Conservation (phyloP, 164 flowering plant genomes). For the Echeveria elegans region DNA sequence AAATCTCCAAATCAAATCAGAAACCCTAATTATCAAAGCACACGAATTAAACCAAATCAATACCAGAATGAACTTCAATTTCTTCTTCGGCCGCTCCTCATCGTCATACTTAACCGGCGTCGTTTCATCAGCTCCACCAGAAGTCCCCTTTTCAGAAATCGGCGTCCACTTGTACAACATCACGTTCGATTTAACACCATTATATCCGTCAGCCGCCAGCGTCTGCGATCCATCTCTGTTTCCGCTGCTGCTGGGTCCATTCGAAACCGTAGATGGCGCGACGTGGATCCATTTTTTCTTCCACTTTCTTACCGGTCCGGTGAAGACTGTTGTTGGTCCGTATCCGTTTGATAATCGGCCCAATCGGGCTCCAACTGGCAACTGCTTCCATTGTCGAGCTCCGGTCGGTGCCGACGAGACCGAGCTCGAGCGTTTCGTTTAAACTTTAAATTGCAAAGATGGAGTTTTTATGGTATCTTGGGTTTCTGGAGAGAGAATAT, state of each 20-base stretch:
- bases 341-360: constrained; percentile 1
- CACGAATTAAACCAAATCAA: background rate
- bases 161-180: constrained; percentile 89
- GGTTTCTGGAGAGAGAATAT: background rate
- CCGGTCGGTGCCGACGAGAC: too few relatives aligned
- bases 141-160: constrained; percentile 27
- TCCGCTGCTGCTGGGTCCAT: constrained; percentile 10
- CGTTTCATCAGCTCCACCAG: constrained; percentile 18
- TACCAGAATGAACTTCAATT: constrained; percentile 84
- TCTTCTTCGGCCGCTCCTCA: constrained; percentile 60
- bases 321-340: constrained; percentile 7
- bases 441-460: background rate
- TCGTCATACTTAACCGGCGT: constrained; percentile 23
- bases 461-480: background rate
- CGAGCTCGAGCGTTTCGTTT: background rate
- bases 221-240: background rate
- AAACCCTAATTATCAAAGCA: background rate
- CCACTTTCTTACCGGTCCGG: constrained; percentile 7
- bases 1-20: too few relatives aligned
- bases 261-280: constrained; percentile 21
- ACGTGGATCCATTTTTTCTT: constrained; percentile 59
- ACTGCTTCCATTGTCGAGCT: constrained; percentile 11
- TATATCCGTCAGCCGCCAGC: constrained; percentile 14
- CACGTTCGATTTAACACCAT: constrained; percentile 60
- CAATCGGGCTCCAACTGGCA: constrained; percentile 7